Base-by-base conservation (phyloP, 2,329 filamentous ascomycete genomes). In the Aureobasidium sp. region DNA sequence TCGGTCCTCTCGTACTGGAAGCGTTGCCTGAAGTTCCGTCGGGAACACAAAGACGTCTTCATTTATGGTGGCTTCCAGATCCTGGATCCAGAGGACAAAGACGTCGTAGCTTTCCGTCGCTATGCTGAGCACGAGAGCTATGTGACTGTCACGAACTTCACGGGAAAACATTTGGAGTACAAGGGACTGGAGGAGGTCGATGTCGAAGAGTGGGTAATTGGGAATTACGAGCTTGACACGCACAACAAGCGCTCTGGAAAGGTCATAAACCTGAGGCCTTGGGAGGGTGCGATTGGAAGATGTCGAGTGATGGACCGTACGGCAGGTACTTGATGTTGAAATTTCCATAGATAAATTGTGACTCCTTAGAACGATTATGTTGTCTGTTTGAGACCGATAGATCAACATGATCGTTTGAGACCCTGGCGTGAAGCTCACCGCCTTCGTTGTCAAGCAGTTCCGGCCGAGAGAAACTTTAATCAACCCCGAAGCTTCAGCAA, bases 1-100 rank as follows among this genome's bases (percentile, higher is more conserved):
- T 85, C 82, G 7, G 79, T 86, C 21, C 83, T 86, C 68, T 74
- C 78, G 62, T 87, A 84, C 71, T 91, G 86, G 79, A 79, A 81
- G 49, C 72, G 73, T 0, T 78, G 86, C 58, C 75, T 90, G 21
- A 68, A 57, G 13, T 32, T 65, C 25, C 47, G 88, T 64, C 88
- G 88, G 68, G 71, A 79, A 49, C 76, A 83, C 67, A 78, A 78
- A 48, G 82, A 88, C 63, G 69, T 88, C 1, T 37, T 61, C 48
- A 48, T 41, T 11, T 49, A 61, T 34, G 58, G 58, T 13, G 36
- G 10, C 9, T 60, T 60, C 36, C 4, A 44, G 10, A 27, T 50
- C 4, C 5, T 60, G 29, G 58, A 60, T 32, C 44, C 34, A 16
- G 58, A 52, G n/a, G 48, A 42, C 29, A 29, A 39, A 27, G 25